Percentiles rank a stretch among this genome's conserved stretches.
These are phyloP conservation scores for Cyclotella cryptica DNA, from an alignment of 108 stramenopile species.

Conservation along the genomic window DNA sequence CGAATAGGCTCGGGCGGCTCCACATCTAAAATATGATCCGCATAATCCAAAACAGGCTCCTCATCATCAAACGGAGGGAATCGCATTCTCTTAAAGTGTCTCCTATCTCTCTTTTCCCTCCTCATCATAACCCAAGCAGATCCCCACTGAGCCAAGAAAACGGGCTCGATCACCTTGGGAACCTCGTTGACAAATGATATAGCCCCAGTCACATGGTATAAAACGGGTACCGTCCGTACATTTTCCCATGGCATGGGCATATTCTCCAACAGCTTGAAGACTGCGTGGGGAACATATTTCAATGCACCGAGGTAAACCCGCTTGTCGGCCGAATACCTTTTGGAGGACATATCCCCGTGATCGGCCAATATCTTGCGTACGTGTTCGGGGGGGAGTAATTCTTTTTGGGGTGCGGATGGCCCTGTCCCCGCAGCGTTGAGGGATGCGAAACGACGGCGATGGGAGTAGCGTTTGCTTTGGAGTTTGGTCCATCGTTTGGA, in stretches of 20 bases:
- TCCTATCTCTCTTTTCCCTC: conserved; percentile 97
- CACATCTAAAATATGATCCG: conserved; percentile 98
- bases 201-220: conserved; percentile 99
- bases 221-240: conserved; percentile 90
- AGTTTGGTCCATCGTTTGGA: conserved; percentile 88
- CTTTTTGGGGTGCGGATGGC: conserved; percentile 87
- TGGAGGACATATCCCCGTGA: conserved; percentile 99
- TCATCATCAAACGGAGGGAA: conserved; percentile 99
- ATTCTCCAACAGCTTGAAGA: conserved; percentile 99
- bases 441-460: conserved; percentile 63
- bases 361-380: conserved; percentile 97
- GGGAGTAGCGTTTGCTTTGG: conserved; percentile 82
- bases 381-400: conserved; percentile 93
- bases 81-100: conserved; percentile 99
- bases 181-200: conserved; percentile 98
- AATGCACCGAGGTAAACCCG: conserved; percentile 98
- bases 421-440: conserved; percentile 41
- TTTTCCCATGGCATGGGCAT: conserved; percentile 99
- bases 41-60: conserved; percentile 99
- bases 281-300: conserved; percentile 98
- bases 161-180: conserved; percentile 98
- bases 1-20: conserved; percentile 91
- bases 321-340: conserved; percentile 96
- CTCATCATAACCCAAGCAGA: conserved; percentile 99
- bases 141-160: conserved; percentile 99